Base-by-base conservation (phyloP, 2,329 filamentous ascomycete species). In the Aspergillus candidus region DNA sequence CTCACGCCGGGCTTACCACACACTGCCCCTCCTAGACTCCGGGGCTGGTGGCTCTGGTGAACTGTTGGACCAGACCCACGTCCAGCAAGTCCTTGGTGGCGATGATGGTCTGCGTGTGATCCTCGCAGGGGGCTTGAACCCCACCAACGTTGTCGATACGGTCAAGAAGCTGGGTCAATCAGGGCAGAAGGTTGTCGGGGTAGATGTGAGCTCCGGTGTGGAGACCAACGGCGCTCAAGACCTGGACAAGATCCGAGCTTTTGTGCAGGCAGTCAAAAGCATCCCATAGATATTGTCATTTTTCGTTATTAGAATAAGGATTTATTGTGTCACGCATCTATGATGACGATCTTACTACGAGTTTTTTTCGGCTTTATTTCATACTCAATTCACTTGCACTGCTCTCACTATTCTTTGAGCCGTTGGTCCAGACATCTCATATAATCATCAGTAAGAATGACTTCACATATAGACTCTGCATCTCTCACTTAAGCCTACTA, bases 131-230 rank as follows among this genome's bases (percentile, higher is more conserved):
- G 94, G 93, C 0, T 63, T 98, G 43, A 82, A 82, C 48, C 81
- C 88, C 1, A 80, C 83, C 3, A 98, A 96, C 59, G 85, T 98
- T 4, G 72, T 72, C 1, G 72, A 79, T 4, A 76, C 79, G 6
- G 71, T 98, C 13, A 70, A 73, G 15, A 75, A 77, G 11, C 70
- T 91, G 12, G 84, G 82, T 0, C 72, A 77, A 6, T 63, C 79
- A 8, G 72, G 73, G 18, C 73, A 73, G 8, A 79, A 83, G 47
- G 79, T 96, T 11, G 72, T 89, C 30, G 90, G 84, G 2, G 86
- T 98, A 3, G 93, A 98, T 71, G 88, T 95, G 14, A 95, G 89
- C 66, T 95, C 88, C 59, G 94, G 94, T 0, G 89, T 98, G 2
- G 93, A 97, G 68, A 82, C 81, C 31, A 78, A 84, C 55, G 91